These are phyloP conservation scores for Liquidambar formosana DNA, from an alignment of 164 flowering plant species.

Conservation along the genomic window DNA sequence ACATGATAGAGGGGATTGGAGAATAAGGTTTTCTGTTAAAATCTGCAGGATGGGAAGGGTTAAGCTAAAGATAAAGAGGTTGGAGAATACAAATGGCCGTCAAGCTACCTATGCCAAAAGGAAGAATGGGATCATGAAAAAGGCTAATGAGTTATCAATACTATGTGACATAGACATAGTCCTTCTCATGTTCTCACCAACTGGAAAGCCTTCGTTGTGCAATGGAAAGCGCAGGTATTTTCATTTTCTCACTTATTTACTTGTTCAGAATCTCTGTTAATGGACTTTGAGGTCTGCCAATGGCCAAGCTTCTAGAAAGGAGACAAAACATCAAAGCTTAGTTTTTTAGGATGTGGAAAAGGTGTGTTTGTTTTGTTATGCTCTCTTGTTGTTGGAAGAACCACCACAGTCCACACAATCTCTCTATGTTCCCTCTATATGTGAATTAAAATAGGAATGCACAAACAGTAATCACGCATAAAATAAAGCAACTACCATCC, in stretches of 20 bases:
- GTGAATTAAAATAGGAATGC: no score
- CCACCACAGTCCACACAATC: no score
- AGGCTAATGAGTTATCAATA: slow-evolving; percentile 45
- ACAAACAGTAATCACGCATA: no score
- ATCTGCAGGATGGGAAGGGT: slow-evolving; percentile 50
- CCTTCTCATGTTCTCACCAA: slow-evolving; percentile 51
- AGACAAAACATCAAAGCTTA: no score
- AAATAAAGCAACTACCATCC: no score
- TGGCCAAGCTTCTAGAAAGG: no score
- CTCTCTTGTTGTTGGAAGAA: no score
- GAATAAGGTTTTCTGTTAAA: background rate
- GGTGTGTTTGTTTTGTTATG: no score
- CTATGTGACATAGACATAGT: slow-evolving; percentile 42
- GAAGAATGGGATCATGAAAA: slow-evolving; percentile 48
- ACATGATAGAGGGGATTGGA: background rate
- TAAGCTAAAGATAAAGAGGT: slow-evolving; percentile 45
- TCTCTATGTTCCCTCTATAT: no score
- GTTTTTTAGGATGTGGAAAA: no score
- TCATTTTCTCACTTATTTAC: background rate
- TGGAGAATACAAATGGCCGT: slow-evolving; percentile 44
- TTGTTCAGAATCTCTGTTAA: background rate
- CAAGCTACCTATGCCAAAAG: slow-evolving; percentile 48
- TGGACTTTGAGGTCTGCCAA: no score
- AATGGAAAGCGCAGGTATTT: slow-evolving; percentile 35
- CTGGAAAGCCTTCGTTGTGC: slow-evolving; percentile 40